Conservation (phyloP, 345 rosid genomes). For the Pelargonium nanum region DNA sequence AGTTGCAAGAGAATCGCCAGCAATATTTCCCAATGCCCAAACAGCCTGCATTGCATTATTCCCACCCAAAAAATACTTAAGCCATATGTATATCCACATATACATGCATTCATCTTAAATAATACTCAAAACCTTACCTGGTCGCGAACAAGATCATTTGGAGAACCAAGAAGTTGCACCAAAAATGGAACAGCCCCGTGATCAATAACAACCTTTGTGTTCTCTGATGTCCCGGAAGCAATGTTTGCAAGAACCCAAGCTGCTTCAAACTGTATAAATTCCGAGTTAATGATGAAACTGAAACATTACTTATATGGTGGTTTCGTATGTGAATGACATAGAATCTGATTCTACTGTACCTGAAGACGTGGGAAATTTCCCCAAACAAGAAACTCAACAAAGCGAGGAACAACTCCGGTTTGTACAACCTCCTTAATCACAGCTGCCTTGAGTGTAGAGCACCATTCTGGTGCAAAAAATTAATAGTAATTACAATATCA, state of each 20-base stretch:
- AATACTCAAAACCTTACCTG: slow-evolving; percentile 43
- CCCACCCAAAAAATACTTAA: too few species aligned
- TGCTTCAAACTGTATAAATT: slow-evolving; percentile 12
- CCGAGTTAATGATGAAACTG: too few species aligned
- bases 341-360: slow-evolving; percentile 29
- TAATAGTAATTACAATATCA: neutral
- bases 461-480: slow-evolving; percentile 41
- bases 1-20: too few species aligned
- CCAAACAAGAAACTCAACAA: slow-evolving; percentile 68
- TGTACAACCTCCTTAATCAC: slow-evolving; percentile 77
- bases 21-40: too few species aligned
- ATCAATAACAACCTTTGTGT: slow-evolving; percentile 77
- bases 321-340: neutral
- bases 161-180: slow-evolving; percentile 65
- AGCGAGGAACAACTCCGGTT: slow-evolving; percentile 73
- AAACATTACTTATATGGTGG: too few species aligned
- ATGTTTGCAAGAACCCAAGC: slow-evolving; percentile 85
- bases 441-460: too few species aligned
- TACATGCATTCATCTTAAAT: too few species aligned
- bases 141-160: slow-evolving; percentile 66
- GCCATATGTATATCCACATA: too few species aligned
- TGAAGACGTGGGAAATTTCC: slow-evolving; percentile 79
- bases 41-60: too few species aligned
- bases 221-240: slow-evolving; percentile 87
- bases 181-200: slow-evolving; percentile 80